Evolutionary conservation across 306 rosid genomes (phyloP).

Genomic region (Cucumis melo): DNA sequence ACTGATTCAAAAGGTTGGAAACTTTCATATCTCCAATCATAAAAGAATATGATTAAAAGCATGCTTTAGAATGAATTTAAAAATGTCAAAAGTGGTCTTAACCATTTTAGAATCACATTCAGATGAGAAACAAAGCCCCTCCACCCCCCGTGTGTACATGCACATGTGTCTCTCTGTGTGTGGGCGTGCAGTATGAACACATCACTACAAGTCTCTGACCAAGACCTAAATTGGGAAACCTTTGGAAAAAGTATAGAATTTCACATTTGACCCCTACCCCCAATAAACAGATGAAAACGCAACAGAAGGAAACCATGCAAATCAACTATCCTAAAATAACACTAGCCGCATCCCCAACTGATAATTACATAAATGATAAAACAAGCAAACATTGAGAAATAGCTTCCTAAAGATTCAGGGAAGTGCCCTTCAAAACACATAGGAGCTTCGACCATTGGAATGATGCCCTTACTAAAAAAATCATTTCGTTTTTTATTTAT

Average conservation of each 20-base stretch:
- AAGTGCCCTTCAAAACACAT: background rate
- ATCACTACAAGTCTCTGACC: background rate
- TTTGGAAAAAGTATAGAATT: background rate
- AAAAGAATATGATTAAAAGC: background rate
- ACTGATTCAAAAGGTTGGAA: background rate
- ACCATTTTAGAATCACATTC: background rate
- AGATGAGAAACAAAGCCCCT: too few relatives aligned
- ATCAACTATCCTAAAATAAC: background rate
- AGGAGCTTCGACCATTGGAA: background rate
- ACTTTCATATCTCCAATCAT: background rate
- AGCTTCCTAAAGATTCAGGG: background rate
- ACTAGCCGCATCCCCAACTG: background rate
- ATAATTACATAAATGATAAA: background rate
- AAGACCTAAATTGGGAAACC: background rate
- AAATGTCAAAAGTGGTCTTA: too few relatives aligned
- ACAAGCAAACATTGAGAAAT: background rate
- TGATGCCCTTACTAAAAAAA: background rate
- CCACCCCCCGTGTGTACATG: too few relatives aligned
- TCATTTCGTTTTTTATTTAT: too few relatives aligned
- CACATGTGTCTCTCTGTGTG: too few relatives aligned
- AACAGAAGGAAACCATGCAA: background rate
- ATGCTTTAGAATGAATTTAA: too few relatives aligned
- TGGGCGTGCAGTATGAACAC: background rate
- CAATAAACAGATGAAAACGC: background rate
- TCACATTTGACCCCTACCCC: background rate